Evolutionary conservation across 169 alveolate genomes (phyloP).

Genomic region (Babesia microti): DNA sequence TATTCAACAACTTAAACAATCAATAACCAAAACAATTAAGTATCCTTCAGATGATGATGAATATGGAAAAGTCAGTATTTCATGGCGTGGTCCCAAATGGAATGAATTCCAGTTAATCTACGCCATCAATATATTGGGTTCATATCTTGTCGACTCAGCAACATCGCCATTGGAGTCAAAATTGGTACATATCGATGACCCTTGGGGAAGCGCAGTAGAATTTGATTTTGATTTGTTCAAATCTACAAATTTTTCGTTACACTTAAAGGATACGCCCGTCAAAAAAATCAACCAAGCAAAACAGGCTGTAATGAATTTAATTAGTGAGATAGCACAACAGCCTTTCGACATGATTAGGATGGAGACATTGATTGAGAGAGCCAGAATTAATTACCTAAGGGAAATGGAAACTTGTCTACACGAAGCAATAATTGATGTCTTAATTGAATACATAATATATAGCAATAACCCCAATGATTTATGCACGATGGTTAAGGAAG

Average conservation of each 20-base stretch:
- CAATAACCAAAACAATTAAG: conserved; percentile 12
- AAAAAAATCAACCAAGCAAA: conserved; percentile 44
- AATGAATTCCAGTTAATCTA: conserved; percentile 26
- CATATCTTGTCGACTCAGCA: conserved; percentile 42
- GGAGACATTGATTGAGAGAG: conserved; percentile 34
- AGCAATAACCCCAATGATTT: conserved; percentile 22
- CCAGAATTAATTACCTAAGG: conserved; percentile 27
- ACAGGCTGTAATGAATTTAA: conserved; percentile 12
- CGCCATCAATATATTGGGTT: conserved; percentile 49
- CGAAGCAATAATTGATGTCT: conserved; percentile 33
- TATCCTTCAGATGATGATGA: conserved; percentile 58
- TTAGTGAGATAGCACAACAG: conserved; percentile 20
- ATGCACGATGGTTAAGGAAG: conserved; percentile 21
- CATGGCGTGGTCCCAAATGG: conserved; percentile 64
- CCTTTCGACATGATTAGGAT: conserved; percentile 49
- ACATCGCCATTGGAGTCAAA: conserved; percentile 51
- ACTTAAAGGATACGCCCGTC: conserved; percentile 42
- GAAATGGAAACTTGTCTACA: conserved; percentile 51
- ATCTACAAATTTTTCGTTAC: conserved; percentile 26
- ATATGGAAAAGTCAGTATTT: conserved; percentile 38
- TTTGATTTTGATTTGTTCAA: conserved; percentile 39
- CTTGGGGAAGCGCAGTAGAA: conserved; percentile 48
- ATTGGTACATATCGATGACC: conserved; percentile 42
- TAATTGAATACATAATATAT: conserved; percentile 43
- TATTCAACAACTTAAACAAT: conserved; percentile 15